Evolutionary conservation across 371 early-diverging fungal species (phyloP).

Genomic region (Sporodiniella umbellata): DNA sequence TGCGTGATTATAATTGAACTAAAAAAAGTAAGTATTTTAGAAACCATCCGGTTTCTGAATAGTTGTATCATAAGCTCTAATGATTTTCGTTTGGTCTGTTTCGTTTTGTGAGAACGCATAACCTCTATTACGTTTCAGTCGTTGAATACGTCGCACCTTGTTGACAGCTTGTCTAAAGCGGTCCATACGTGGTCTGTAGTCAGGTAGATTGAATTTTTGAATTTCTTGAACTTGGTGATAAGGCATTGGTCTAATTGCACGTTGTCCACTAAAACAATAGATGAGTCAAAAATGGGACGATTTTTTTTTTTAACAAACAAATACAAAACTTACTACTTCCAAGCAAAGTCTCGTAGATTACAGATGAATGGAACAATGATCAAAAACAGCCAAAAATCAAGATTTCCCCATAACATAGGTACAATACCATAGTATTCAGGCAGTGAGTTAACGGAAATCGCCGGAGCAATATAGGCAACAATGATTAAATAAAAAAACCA

Average conservation of each 20-base stretch:
- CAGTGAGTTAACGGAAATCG: constrained; percentile 46
- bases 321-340: constrained; percentile 73
- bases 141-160: constrained; percentile 91
- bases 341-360: constrained; percentile 76
- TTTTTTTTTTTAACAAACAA: neutral
- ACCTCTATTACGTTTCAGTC: constrained; percentile 88
- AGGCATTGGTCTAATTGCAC: constrained; percentile 45
- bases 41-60: constrained; percentile 80
- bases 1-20: neutral
- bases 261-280: constrained; percentile 11
- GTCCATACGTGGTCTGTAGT: constrained; percentile 94
- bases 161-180: constrained; percentile 95
- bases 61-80: constrained; percentile 95
- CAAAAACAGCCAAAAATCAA: constrained; percentile 79
- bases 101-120: constrained; percentile 98
- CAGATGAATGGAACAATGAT: constrained; percentile 73
- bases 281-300: neutral
- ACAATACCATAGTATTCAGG: constrained; percentile 75
- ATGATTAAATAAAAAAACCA: constrained; percentile 83
- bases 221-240: constrained; percentile 97
- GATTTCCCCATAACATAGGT: constrained; percentile 56
- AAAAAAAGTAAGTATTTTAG: neutral
- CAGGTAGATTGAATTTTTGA: constrained; percentile 95
- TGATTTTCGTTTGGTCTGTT: constrained; percentile 87
- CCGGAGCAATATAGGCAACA: constrained; percentile 73